These are phyloP conservation scores for Porcisia deanei DNA, from an alignment of 208 protist genomes.

Conservation along the genomic window DNA sequence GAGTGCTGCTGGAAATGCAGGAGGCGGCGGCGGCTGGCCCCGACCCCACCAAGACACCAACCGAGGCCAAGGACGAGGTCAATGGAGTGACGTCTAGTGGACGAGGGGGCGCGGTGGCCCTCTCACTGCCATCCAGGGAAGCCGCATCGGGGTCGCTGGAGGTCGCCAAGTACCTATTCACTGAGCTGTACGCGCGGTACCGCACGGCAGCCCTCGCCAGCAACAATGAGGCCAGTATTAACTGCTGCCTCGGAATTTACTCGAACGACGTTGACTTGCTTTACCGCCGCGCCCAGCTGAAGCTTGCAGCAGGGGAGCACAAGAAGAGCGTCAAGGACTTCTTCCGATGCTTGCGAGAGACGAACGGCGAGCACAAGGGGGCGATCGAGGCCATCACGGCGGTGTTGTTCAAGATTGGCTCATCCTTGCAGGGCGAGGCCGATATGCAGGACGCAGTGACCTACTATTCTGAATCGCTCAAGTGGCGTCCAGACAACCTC, in stretches of 20 bases:
- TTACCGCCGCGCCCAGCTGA: conserved; percentile 70
- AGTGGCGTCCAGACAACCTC: conserved; percentile 84
- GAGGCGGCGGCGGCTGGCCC: conserved; percentile 5
- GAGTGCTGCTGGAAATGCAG: conserved; percentile 59
- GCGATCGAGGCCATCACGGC: conserved; percentile 84
- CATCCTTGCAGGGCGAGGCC: conserved; percentile 45
- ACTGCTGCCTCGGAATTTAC: conserved; percentile 80
- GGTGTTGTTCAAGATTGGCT: conserved; percentile 77
- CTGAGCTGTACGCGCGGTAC: conserved; percentile 67
- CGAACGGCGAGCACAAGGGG: conserved; percentile 75
- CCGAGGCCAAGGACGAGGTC: neutral
- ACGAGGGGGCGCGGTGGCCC: neutral
- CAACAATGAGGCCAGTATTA: conserved; percentile 73
- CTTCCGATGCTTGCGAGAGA: conserved; percentile 82
- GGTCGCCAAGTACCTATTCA: conserved; percentile 80
- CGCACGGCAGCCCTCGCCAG: conserved; percentile 64
- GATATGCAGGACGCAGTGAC: conserved; percentile 64
- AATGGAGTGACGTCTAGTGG: neutral
- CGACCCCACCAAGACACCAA: neutral
- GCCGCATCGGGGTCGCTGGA: conserved; percentile 34
- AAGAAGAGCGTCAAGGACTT: conserved; percentile 83
- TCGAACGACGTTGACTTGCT: conserved; percentile 73
- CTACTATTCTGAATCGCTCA: conserved; percentile 90
- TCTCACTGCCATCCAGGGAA: neutral
- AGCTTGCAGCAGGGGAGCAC: conserved; percentile 56